Evolutionary conservation across 768 basidiomycete genomes (phyloP), one percentile per base, ranked within the genome.

Genomic region (Mycena belliarum): DNA sequence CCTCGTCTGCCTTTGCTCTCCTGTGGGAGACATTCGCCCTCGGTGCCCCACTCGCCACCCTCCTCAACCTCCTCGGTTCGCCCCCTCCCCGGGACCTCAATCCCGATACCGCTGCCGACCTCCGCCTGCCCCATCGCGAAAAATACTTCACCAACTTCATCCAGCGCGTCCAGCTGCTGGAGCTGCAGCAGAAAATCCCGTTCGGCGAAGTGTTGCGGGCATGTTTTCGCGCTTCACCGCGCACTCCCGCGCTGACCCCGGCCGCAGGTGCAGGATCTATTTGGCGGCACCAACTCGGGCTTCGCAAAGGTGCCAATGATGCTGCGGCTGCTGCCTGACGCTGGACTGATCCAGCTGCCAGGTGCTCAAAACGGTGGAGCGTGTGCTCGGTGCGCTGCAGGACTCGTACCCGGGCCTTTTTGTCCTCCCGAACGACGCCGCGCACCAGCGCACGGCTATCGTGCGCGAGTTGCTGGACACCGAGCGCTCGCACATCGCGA

Each of bases 161-260:
- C 37, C 66, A 74, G 33, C 64, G 73, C 24, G 68, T 76, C 3
- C 69, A 73, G 47, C 42, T 70, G 15, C 57, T 77, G 16, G 74
- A 77, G 56, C 44, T 68, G 21, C 74, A 76, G 49, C 68, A 70
- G 9, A 55, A 60, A 32, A 41, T 77, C 6, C 63, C 70, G 4
- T 77, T 70, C 57, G 76, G 76, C 51, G 77, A 79, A 61, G 75
- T 76, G n/a, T 38, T 79, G 49, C 67, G 70, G 50, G 61, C 50
- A 23, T 9, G 60, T 43, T 12, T 6, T 21, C 20, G 14, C 8
- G 6, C 29, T 4, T 46, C 2, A 32, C n/a, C 1, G 3, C 2
- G 7, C 15, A 9, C 14, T 8, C 28, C 6, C 16, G 8, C 14
- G 16, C 25, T 20, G 12, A 26, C n/a, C 12, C 29, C 23, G 40